Conservation (phyloP, 208 protist species). For the Leishmania major region DNA sequence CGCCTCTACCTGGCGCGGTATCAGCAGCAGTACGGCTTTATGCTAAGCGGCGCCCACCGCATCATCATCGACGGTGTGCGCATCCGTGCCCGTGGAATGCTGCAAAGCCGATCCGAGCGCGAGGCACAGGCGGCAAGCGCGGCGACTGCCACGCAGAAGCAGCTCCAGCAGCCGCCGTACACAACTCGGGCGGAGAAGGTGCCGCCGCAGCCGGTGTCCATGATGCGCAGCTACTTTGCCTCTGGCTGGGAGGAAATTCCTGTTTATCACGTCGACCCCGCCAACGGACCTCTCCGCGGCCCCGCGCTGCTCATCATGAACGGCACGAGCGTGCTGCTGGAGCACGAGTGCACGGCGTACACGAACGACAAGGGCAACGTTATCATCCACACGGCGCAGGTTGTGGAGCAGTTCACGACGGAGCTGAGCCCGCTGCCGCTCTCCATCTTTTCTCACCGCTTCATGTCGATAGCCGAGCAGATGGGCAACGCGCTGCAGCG, state of each 20-base stretch:
- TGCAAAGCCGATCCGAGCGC: conserved; percentile 29
- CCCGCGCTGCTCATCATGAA: conserved; percentile 93
- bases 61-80: conserved; percentile 94
- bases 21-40: conserved; percentile 92
- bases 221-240: conserved; percentile 41
- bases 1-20: conserved; percentile 80
- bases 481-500: conserved; percentile 96
- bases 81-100: conserved; percentile 68
- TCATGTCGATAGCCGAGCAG: conserved; percentile 98
- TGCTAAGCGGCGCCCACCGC: conserved; percentile 56
- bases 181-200: conserved; percentile 27
- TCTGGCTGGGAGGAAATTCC: conserved; percentile 60
- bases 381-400: conserved; percentile 59
- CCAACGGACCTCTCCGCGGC: conserved; percentile 64
- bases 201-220: conserved; percentile 25
- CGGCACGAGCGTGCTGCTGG: conserved; percentile 92
- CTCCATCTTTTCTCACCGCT: conserved; percentile 94
- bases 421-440: conserved; percentile 83
- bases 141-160: conserved; percentile 11
- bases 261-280: conserved; percentile 57
- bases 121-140: conserved; percentile 21
- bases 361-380: conserved; percentile 86
- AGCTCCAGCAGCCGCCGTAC: conserved; percentile 36
- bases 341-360: conserved; percentile 71
- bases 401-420: conserved; percentile 48